Conservation (phyloP, 2,329 filamentous ascomycete species). For the Neobulgaria alba region DNA sequence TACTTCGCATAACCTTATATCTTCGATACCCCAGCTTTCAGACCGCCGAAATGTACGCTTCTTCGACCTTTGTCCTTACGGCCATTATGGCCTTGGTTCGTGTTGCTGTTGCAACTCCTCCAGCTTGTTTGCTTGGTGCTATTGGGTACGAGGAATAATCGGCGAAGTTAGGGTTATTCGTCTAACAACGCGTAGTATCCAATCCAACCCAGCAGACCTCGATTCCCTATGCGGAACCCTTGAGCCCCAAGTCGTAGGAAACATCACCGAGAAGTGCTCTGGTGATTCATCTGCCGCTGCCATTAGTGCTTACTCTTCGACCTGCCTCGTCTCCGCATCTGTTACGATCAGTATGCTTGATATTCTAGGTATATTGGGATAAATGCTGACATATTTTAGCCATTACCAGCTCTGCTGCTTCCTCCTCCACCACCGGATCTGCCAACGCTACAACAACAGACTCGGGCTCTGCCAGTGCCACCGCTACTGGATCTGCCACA, state of each 20-base stretch:
- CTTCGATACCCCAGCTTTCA: constrained; percentile 11
- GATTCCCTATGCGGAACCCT: constrained; percentile 14
- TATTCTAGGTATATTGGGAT: neutral
- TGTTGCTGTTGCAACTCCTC: constrained; percentile 19
- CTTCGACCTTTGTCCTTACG: constrained; percentile 17
- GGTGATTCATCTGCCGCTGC: constrained; percentile 11
- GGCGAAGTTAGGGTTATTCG: neutral
- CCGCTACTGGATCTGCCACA: constrained; percentile 8
- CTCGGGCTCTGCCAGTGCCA: constrained; percentile 1
- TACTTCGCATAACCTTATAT: too few species aligned
- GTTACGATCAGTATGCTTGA: constrained; percentile 14
- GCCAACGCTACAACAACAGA: constrained; percentile 10
- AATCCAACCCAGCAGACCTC: constrained; percentile 18
- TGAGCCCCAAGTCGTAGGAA: constrained; percentile 7
- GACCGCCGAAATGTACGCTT: constrained; percentile 17
- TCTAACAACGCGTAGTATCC: constrained; percentile 8
- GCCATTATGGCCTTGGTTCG: constrained; percentile 15
- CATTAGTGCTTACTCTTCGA: constrained; percentile 14
- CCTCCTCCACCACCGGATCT: constrained; percentile 7
- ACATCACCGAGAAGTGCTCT: constrained; percentile 13
- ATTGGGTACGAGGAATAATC: constrained; percentile 8
- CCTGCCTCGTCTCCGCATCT: constrained; percentile 12
- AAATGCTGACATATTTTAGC: constrained; percentile 5
- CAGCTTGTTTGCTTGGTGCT: constrained; percentile 23
- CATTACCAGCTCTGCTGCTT: constrained; percentile 12